Evolutionary conservation across 1,284 basidiomycete genomes (phyloP).

Genomic region (Fomes fomentarius): DNA sequence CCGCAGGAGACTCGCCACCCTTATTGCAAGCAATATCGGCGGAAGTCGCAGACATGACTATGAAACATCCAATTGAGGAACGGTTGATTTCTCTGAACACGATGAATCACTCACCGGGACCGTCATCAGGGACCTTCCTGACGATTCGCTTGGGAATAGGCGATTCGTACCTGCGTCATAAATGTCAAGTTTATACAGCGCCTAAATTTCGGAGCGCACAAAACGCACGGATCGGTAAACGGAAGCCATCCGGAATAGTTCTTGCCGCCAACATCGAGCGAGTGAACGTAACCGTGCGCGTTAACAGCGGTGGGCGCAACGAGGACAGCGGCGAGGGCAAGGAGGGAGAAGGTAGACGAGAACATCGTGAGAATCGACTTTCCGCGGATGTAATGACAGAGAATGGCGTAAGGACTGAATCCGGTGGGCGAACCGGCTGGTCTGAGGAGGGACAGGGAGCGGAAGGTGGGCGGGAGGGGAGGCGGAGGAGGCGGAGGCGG

Average conservation of each 20-base stretch:
- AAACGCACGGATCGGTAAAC: conserved; percentile 30
- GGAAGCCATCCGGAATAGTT: conserved; percentile 34
- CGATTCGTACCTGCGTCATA: conserved; percentile 20
- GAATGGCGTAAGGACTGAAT: conserved; percentile 21
- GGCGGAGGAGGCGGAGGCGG: conserved; percentile 5
- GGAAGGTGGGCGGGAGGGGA: conserved; percentile 14
- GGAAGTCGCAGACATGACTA: conserved; percentile 31
- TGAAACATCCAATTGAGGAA: background rate
- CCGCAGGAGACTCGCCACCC: conserved; percentile 32
- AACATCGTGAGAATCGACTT: conserved; percentile 23
- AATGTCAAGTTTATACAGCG: conserved; percentile 1
- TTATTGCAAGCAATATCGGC: conserved; percentile 35
- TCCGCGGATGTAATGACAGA: conserved; percentile 15
- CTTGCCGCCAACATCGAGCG: conserved; percentile 26
- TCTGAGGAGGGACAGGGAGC: conserved; percentile 13
- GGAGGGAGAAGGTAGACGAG: conserved; percentile 19
- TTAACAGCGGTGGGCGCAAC: conserved; percentile 22
- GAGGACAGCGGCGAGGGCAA: conserved; percentile 22
- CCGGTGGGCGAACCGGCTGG: conserved; percentile 13
- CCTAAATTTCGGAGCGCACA: background rate
- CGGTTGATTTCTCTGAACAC: too few relatives aligned
- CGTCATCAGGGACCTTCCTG: conserved; percentile 36
- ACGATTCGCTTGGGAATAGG: conserved; percentile 30
- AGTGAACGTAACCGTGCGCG: conserved; percentile 33
- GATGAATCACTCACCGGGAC: conserved; percentile 35